Evolutionary conservation across 331 rosid genomes (phyloP), one percentile per base, ranked within the genome.

Genomic region (Dryas integrifolia): DNA sequence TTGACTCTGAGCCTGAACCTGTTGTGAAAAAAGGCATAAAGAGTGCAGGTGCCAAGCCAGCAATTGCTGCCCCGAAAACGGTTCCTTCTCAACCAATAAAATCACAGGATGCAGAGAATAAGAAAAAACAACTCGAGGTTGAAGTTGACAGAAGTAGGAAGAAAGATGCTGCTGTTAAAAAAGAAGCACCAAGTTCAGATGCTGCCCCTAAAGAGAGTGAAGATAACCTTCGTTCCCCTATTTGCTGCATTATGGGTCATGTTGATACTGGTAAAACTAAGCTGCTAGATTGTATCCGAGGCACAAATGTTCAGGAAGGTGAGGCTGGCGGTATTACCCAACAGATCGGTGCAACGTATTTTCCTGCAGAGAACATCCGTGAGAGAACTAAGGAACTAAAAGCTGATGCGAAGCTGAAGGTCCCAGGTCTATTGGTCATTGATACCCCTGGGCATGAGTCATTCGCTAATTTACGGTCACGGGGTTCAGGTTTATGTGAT

Each of bases 271-370:
- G 98, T 53, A 95, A 95, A 83, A 95, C 98, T 57, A 91, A 95
- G 84, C 86, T 95, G 53, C 84, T 95, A 82, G 98, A 95, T 78
- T 91, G 93, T 76, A 92, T 95, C 69, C 87, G 97, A 74, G 92
- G 97, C 55, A 95, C 97, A 65, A 91, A 92, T 81, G 98, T 95
- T 72, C 98, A 91, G 82, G 98, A 92, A 79, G 98, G 98, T 58
- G 97, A 95, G 85, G 97, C 98, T n/a, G 97, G 97, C 58, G 98
- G 98, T 57, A 95, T 95, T 79, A 92, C 98, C n/a, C 97, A 94
- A 78, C 98, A 94, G 83, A 94, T 94, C 81, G 98, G 98, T 30
- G 98, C 97, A 13, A 95, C 98, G 15, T 91, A 89, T 84, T 91
- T 95, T 77, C 97, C 97, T 73, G 96, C 97, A 2, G 90, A 78